Conservation (phyloP, 2,329 filamentous ascomycete species). For the Claviceps lovelessii region DNA sequence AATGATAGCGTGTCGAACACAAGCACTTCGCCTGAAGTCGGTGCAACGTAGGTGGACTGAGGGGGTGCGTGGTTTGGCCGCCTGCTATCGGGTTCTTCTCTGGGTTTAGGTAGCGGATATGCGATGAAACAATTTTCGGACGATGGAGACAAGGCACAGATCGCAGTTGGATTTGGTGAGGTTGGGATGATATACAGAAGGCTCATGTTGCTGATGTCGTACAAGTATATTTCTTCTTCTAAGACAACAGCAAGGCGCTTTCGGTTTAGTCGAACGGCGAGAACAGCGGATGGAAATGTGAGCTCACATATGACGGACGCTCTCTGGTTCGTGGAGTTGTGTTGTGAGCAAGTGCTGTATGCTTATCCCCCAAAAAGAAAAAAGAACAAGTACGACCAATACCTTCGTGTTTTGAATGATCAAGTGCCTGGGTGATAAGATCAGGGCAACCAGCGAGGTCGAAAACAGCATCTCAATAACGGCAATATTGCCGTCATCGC, state of each 20-base stretch:
- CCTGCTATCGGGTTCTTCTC: conserved; percentile 42
- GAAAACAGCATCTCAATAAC: conserved; percentile 99
- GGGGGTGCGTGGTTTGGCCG: conserved; percentile 76
- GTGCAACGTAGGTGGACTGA: conserved; percentile 59
- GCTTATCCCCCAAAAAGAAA: not conserved
- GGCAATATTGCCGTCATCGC: conserved; percentile 85
- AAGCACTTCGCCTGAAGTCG: conserved; percentile 81
- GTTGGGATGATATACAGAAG: conserved; percentile 85
- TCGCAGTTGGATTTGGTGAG: conserved; percentile 80
- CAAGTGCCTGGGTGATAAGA: conserved; percentile 78
- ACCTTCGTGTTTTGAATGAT: conserved; percentile 98
- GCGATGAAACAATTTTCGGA: conserved; percentile 94
- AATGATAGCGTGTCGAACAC: conserved; percentile 82
- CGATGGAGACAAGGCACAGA: conserved; percentile 84
- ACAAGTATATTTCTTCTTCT: conserved; percentile 93
- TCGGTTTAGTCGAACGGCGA: conserved; percentile 85
- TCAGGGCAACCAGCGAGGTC: conserved; percentile 85
- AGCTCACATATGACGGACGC: conserved; percentile 90
- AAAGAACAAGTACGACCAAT: conserved; percentile 5
- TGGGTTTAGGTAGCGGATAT: conserved; percentile 70
- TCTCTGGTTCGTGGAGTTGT: conserved; percentile 25
- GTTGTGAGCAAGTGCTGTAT: conserved; percentile 2
- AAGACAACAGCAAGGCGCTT: conserved; percentile 87
- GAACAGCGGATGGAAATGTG: conserved; percentile 90
- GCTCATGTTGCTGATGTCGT: conserved; percentile 98